Base-by-base conservation (phyloP, 2,329 filamentous ascomycete species). In the Sporothrix phasma region DNA sequence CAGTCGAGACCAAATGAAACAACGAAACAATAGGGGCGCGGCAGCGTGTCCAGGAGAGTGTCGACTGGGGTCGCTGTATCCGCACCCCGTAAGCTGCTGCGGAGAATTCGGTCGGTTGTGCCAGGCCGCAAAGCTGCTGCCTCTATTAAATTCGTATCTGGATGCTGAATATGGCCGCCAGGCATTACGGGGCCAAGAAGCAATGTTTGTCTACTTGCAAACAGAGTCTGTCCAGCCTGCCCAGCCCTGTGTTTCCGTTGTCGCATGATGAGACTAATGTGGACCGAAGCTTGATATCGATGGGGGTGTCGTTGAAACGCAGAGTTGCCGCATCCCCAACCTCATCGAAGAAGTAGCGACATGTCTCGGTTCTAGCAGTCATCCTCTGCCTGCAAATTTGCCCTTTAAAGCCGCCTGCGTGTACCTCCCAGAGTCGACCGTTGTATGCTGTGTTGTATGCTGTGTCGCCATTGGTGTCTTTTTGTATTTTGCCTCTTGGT, bases 241-340 rank as follows among this genome's bases (percentile, higher is more conserved):
- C 31, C 22, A 43, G 34, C 19, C 8, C 15, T 58, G 37, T 63
- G 49, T 13, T 47, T 45, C 45, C 45, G 59, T 41, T 29, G 43
- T 56, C 61, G 56, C 46, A 56, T 41, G 10, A 51, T 45, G 19
- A 43, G 19, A 41, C 53, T 45, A 58, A 63, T 63, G 61, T 49
- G 39, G 37, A 26, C 56, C 39, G 13, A 43, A 45, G 49, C 61
- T 63, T n/a, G 47, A 34, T 54, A 24, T 31, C 24, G 34, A 47
- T 24, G 37, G 24, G 24, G 46, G 5, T 31, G 49, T 17, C n/a
- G 39, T 58, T 63, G 49, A 63, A 63, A 63, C 49, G 19, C 51
- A 54, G 46, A 41, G 49, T 26, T 43, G 41, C 41, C 37, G n/a
- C 39, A 11, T 46, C 60, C 47, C 49, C 58, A 51, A 63, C 61